Percentiles rank a stretch among this genome's conserved stretches.
phyloP scores from a whole-genome alignment of 768 basidiomycete genomes.

The Trametes meyenii region DNA sequence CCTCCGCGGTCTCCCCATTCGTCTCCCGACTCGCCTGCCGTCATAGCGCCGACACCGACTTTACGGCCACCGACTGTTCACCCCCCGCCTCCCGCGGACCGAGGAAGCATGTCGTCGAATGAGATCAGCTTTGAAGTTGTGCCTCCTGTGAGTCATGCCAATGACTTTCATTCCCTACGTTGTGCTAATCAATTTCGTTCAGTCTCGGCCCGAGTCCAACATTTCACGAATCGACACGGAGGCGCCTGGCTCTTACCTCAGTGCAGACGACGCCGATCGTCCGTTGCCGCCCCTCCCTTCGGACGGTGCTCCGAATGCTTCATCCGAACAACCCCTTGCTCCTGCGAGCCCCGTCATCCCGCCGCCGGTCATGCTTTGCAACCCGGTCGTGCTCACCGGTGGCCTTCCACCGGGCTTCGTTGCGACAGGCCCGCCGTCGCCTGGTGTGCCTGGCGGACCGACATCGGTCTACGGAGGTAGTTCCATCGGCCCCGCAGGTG shows the following conservation, averaged over 20 bases:
- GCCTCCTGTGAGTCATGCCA: conserved; percentile 23
- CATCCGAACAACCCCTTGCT: conserved; percentile 2
- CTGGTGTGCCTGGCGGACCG: not conserved
- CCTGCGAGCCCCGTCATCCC: conserved; percentile 19
- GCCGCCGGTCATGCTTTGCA: conserved; percentile 7
- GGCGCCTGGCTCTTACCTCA: conserved; percentile 37
- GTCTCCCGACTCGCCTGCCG: conserved; percentile 17
- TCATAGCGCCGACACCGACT: conserved; percentile 7
- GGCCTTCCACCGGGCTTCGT: conserved; percentile 42
- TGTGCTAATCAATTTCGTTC: not conserved
- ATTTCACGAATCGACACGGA: conserved; percentile 31
- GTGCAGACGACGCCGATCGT: conserved; percentile 44
- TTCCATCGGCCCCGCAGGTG: conserved; percentile 11
- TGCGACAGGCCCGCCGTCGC: conserved; percentile 16
- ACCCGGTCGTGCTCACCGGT: not conserved
- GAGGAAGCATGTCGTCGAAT: conserved; percentile 20
- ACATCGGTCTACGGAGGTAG: conserved; percentile 14
- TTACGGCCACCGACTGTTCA: conserved; percentile 12
- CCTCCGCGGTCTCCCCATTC: conserved; percentile 23
- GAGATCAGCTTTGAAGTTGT: conserved; percentile 21
- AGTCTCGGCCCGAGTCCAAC: conserved; percentile 45
- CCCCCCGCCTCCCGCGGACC: not conserved
- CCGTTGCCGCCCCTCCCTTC: conserved; percentile 32
- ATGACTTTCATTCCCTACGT: not conserved
- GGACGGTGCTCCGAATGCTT: conserved; percentile 9